Percentiles rank a stretch among this genome's conserved stretches.
Conservation (phyloP, 148 eudicot genomes). For the Rhododendron molle region DNA sequence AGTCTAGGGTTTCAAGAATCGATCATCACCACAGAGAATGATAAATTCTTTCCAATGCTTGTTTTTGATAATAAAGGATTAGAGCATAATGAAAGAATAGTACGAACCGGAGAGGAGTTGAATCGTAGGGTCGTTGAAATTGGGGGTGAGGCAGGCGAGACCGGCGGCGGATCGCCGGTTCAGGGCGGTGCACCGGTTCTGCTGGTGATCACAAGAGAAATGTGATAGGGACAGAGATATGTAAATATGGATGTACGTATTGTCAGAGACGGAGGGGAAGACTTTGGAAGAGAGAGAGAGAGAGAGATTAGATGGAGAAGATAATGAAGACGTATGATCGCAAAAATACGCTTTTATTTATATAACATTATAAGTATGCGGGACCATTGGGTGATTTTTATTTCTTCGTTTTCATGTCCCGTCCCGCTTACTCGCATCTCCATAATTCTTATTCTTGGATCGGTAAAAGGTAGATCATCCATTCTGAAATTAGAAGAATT, state of each 20-base stretch:
- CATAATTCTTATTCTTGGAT: too few species aligned
- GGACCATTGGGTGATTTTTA: neutral
- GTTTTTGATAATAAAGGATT: neutral
- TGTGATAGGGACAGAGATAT: neutral
- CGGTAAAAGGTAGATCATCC: too few species aligned
- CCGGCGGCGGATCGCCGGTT: neutral
- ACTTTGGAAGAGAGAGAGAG: neutral
- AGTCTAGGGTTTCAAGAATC: neutral
- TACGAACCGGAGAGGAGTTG: constrained; percentile 4
- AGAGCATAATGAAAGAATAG: neutral
- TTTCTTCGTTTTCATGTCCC: neutral
- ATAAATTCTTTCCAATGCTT: neutral
- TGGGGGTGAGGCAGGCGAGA: neutral
- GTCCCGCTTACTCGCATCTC: too few species aligned
- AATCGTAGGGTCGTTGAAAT: neutral
- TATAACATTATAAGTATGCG: neutral
- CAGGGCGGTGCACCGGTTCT: neutral
- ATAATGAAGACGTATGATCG: neutral
- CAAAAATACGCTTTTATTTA: neutral
- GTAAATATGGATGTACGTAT: neutral
- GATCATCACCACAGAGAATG: neutral
- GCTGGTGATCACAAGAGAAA: neutral
- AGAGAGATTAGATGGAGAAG: neutral
- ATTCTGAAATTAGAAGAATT: too few species aligned
- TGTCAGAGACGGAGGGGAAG: neutral